Conservation (phyloP, 164 flowering plant genomes). For the Euptelea pleiosperma region DNA sequence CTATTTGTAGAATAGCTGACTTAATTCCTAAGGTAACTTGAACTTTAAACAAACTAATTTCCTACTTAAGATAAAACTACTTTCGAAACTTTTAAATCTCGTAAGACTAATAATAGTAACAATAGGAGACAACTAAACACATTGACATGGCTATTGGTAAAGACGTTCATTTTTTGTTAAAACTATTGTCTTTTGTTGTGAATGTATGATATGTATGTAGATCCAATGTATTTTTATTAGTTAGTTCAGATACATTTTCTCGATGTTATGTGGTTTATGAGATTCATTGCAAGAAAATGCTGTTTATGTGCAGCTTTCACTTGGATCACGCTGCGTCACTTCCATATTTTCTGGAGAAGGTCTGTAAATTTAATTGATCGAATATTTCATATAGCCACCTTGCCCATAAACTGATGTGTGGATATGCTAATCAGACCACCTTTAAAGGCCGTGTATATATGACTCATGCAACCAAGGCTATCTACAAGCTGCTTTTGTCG, state of each 20-base stretch:
- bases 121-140: too few species aligned
- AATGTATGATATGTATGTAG: too few species aligned
- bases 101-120: too few species aligned
- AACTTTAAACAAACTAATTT: too few species aligned
- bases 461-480: slow-evolving; percentile 67
- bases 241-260: background rate
- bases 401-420: slow-evolving; percentile 7
- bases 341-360: slow-evolving; percentile 96
- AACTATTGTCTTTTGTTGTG: too few species aligned
- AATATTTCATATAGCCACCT: background rate
- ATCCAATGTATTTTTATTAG: background rate
- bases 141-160: too few species aligned
- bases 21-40: too few species aligned
- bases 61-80: too few species aligned
- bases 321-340: slow-evolving; percentile 98
- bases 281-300: background rate
- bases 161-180: too few species aligned
- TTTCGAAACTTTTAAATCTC: too few species aligned
- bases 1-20: too few species aligned
- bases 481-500: slow-evolving; percentile 57
- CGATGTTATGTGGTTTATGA: background rate
- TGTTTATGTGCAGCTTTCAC: slow-evolving; percentile 72
- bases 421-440: slow-evolving; percentile 59
- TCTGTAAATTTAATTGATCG: slow-evolving; percentile 20
- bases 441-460: slow-evolving; percentile 83